Evolutionary conservation across 768 basidiomycete species (phyloP).

Genomic region (Agaricus sinodeliciosus): DNA sequence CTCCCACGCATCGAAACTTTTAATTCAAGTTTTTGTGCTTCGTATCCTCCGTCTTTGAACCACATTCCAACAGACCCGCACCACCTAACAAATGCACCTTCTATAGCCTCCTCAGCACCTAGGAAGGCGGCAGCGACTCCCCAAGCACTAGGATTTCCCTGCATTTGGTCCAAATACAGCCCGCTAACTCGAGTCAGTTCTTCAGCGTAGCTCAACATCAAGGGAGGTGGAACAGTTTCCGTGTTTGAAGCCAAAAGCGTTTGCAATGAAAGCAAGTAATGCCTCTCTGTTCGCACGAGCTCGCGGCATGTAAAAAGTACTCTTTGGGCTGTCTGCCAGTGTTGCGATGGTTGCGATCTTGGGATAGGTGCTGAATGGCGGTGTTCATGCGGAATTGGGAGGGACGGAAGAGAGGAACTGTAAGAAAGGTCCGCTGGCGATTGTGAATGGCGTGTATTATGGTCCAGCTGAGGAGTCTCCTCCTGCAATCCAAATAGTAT

Average conservation of each 20-base stretch:
- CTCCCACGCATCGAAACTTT: not conserved
- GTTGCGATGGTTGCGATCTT: slow-evolving; percentile 15
- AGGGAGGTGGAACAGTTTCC: slow-evolving; percentile 38
- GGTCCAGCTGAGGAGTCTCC: no score
- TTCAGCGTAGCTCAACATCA: slow-evolving; percentile 45
- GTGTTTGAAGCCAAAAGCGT: slow-evolving; percentile 29
- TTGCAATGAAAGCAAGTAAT: slow-evolving; percentile 31
- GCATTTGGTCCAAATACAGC: slow-evolving; percentile 40
- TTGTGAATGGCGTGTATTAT: not conserved
- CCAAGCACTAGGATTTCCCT: slow-evolving; percentile 55
- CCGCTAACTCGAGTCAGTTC: slow-evolving; percentile 46
- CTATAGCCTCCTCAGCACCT: slow-evolving; percentile 42
- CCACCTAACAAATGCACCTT: slow-evolving; percentile 54
- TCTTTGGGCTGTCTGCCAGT: slow-evolving; percentile 32
- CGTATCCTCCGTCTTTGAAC: slow-evolving; percentile 20
- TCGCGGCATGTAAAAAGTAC: slow-evolving; percentile 34
- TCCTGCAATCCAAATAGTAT: slow-evolving; percentile 3
- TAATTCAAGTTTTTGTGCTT: not conserved
- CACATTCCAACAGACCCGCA: slow-evolving; percentile 47
- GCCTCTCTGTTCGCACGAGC: slow-evolving; percentile 35
- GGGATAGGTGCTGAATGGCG: slow-evolving; percentile 17
- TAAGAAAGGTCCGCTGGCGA: slow-evolving; percentile 11
- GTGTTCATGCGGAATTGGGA: slow-evolving; percentile 21
- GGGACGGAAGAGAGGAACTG: slow-evolving; percentile 18
- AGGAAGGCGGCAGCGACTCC: slow-evolving; percentile 60